Evolutionary conservation across 169 alveolate genomes (phyloP), one percentile per base, ranked within the genome.

Genomic region (Eimeria nieschulzi): DNA sequence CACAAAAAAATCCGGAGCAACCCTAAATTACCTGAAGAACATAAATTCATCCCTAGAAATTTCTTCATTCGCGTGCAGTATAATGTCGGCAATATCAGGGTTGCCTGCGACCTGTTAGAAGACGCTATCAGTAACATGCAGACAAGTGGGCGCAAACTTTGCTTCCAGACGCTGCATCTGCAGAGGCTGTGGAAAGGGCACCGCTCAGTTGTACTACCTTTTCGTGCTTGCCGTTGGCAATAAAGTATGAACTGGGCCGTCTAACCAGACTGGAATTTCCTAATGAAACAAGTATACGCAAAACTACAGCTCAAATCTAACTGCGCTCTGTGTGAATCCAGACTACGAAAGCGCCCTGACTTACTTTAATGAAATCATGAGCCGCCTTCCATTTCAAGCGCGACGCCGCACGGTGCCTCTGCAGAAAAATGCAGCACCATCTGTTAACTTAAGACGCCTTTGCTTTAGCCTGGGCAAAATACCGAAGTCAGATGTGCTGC

Each of bases 271-370:
- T 33, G 46, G 3, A 3, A 33, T 33, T 33, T 3, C 46, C 3
- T 33, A 3, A 33, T 0, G 3, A 33, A 33, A 33, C 46, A 33
- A 33, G 46, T 33, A 33, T 33, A 33, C 6, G 46, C 46, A 33
- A 0, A 33, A 33, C 46, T 33, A 33, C 46, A 33, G 46, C 46
- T 33, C 46, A 33, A 33, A 33, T 3, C 46, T 33, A 33, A 33
- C 46, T 33, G 46, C 46, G 46, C 46, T 33, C 39, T 53, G 33
- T 19, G 84, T 9, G 86, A 15, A 5, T 25, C 25, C 53, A 78
- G 86, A 56, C 86, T 78, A 78, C 71, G 86, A 78, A 23, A 53
- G 86, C 64, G 86, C 71, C 51, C 55, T 78, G 66, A 15, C 70
- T n/a, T 78, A 21, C 53, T 78, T 78, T n/a, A 78, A 78, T n/a